Evolutionary conservation across 148 eudicot genomes (phyloP), one percentile per base, ranked within the genome.

Genomic region (Arbutus unedo): DNA sequence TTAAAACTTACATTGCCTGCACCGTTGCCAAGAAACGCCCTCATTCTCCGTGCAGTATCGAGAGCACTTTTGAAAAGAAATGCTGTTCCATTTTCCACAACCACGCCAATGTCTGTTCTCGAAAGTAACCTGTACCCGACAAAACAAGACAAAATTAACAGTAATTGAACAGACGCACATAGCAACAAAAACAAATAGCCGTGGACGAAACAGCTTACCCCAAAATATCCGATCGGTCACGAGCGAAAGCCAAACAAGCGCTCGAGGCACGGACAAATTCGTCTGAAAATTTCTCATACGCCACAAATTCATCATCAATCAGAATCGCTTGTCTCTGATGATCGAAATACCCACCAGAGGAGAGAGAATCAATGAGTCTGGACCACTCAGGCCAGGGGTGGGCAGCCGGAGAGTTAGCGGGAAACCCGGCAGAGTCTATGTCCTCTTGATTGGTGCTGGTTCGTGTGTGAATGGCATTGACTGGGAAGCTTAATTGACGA

Each of bases 361-460:
- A 84, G 80, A 86, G 53, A 23, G 78, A 53, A 25, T 87, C 74
- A 10, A 91, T 25, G 13, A 95, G 83, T 14, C 77, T 57, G 9
- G 86, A 76, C 91, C 93, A 93, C 76, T 92, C 95, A 3, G 91
- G 91, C 93, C 94, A 95, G 0, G 93, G 91, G 80, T 90, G 91
- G 56, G 45, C 53, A 78, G 50, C 51, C 6, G 78, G 13, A 8
- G 81, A 38, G 38, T 21, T 73, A 3, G 81, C 31, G n/a, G 80
- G 71, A 73, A 62, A 38, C 6, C 49, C 74, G 50, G 62, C 19
- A 1, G 76, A 23, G 79, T 60, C 76, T 79, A 74, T 3, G 57
- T 72, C 83, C 38, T 73, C 68, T 45, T 31, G 44, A 74, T 56
- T 11, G 16, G 83, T 13, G 62, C 66, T 70, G 60, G 86, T 66